Conservation (phyloP, 2,329 filamentous ascomycete species). For the Nemania bipapillata region DNA sequence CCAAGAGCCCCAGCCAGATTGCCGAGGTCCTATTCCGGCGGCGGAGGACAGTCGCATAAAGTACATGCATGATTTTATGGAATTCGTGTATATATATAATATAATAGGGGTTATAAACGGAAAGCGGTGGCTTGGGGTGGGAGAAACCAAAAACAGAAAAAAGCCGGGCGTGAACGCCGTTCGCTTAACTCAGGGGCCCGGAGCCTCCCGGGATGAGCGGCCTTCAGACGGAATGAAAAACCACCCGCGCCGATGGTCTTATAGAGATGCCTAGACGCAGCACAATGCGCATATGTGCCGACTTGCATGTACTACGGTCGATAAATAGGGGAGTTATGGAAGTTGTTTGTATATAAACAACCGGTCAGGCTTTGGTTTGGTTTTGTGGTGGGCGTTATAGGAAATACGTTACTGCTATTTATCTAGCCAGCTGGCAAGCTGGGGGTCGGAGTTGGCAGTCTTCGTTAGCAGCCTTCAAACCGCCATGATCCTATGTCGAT, state of each 20-base stretch:
- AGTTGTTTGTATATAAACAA: not conserved
- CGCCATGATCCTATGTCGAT: not conserved
- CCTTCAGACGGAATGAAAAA: not conserved
- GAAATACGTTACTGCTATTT: not conserved
- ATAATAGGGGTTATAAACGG: not conserved
- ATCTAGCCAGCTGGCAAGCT: not conserved
- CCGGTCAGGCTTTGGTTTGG: not conserved
- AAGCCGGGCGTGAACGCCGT: not conserved
- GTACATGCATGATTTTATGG: not conserved
- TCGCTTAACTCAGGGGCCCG: conserved; percentile 26
- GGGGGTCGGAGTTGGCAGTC: not conserved
- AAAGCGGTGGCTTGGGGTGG: no score
- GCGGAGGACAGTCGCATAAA: conserved; percentile 34
- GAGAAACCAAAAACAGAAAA: no score
- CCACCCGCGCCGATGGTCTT: not conserved
- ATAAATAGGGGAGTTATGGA: not conserved
- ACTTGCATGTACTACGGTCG: not conserved
- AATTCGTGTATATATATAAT: conserved; percentile 1
- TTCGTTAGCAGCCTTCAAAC: not conserved
- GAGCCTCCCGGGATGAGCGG: conserved; percentile 28
- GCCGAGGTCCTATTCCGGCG: conserved; percentile 49
- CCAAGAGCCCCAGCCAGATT: conserved; percentile 48
- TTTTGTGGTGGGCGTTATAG: not conserved
- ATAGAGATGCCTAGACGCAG: not conserved
- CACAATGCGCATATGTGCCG: conserved; percentile 22